Evolutionary conservation across 2,329 filamentous ascomycete species (phyloP).

Genomic region (Rachicladosporium sp.): DNA sequence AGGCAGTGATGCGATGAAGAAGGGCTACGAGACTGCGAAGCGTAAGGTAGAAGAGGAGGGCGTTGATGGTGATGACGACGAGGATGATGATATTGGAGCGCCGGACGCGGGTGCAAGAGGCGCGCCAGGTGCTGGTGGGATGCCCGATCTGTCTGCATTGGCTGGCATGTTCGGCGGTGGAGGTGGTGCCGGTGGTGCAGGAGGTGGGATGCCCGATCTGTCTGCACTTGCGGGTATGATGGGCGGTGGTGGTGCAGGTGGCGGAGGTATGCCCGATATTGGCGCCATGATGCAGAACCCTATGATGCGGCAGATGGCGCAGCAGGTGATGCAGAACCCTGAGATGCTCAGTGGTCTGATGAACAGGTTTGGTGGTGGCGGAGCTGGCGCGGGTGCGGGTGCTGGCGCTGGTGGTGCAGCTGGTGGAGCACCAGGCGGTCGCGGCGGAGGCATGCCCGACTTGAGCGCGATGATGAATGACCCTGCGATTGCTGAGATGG

Average conservation of each 20-base stretch:
- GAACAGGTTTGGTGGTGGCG: slow-evolving; percentile 63
- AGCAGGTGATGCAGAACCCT: slow-evolving; percentile 94
- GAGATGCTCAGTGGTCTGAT: slow-evolving; percentile 85
- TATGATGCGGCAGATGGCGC: slow-evolving; percentile 95
- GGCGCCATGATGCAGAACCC: slow-evolving; percentile 87
- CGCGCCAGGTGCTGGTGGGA: slow-evolving; percentile 34
- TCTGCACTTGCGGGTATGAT: slow-evolving; percentile 50
- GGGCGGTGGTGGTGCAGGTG: slow-evolving; percentile 49
- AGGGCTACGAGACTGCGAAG: slow-evolving; percentile 89
- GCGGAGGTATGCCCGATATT: slow-evolving; percentile 79
- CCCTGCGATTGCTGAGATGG: slow-evolving; percentile 83
- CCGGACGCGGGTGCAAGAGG: slow-evolving; percentile 22
- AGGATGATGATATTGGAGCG: slow-evolving; percentile 26
- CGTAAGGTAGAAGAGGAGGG: slow-evolving; percentile 70
- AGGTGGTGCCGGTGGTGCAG: slow-evolving; percentile 31
- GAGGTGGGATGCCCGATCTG: slow-evolving; percentile 83
- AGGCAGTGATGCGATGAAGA: slow-evolving; percentile 94
- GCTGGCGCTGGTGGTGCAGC: slow-evolving; percentile 19
- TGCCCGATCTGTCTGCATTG: slow-evolving; percentile 29
- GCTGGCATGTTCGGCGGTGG: slow-evolving; percentile 41
- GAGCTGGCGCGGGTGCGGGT: slow-evolving; percentile 20
- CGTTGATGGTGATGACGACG: slow-evolving; percentile 13
- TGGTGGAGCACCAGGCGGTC: slow-evolving; percentile 21
- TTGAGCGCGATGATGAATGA: slow-evolving; percentile 79
- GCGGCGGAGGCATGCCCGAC: slow-evolving; percentile 79